Evolutionary conservation across 2,329 filamentous ascomycete genomes (phyloP).

Genomic region (Trichoderma brevicompactum): DNA sequence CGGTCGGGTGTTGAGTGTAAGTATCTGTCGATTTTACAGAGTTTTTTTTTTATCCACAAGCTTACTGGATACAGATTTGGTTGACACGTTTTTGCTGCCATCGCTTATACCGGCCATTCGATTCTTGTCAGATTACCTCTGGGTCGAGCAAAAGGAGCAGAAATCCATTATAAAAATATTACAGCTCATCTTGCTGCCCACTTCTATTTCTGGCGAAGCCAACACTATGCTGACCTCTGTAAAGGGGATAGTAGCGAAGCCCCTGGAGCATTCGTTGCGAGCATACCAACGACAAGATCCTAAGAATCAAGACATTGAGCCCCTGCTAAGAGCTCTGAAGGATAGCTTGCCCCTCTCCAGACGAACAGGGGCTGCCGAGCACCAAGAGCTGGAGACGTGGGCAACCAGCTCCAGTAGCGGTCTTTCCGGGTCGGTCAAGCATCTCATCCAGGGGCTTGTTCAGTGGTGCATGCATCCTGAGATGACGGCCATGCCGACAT

Average conservation of each 20-base stretch:
- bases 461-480: slow-evolving; percentile 67
- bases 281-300: slow-evolving; percentile 70
- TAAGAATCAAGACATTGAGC: slow-evolving; percentile 69
- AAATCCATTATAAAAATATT: slow-evolving; percentile 73
- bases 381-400: slow-evolving; percentile 72
- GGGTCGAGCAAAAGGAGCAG: slow-evolving; percentile 67
- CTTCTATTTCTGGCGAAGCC: slow-evolving; percentile 72
- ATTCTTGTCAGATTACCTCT: slow-evolving; percentile 72
- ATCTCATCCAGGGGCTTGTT: slow-evolving; percentile 65
- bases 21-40: slow-evolving; percentile 36
- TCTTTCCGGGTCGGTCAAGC: slow-evolving; percentile 60
- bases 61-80: slow-evolving; percentile 58
- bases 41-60: background rate
- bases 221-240: slow-evolving; percentile 71
- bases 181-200: slow-evolving; percentile 71
- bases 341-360: slow-evolving; percentile 62
- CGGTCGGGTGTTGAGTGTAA: slow-evolving; percentile 77
- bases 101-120: slow-evolving; percentile 74
- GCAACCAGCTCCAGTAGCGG: slow-evolving; percentile 60
- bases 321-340: slow-evolving; percentile 68
- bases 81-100: slow-evolving; percentile 80
- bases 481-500: slow-evolving; percentile 60
- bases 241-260: slow-evolving; percentile 71
- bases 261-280: slow-evolving; percentile 68
- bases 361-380: slow-evolving; percentile 64